These are phyloP conservation scores for Kazachstania psychrophila DNA, from an alignment of 805 yeast genomes.

Conservation along the genomic window DNA sequence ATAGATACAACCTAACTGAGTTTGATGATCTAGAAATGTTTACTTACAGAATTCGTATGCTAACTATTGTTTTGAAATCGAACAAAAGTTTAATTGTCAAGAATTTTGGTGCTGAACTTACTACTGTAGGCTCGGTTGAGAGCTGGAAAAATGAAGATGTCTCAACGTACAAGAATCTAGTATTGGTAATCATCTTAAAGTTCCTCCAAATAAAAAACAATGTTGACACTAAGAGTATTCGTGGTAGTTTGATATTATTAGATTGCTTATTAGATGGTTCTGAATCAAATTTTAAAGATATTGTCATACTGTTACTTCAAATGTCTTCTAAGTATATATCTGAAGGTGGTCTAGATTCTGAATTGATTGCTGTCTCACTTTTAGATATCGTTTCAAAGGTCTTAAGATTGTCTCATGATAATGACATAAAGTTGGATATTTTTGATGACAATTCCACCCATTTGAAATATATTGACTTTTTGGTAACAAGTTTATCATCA, in stretches of 20 bases:
- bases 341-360: constrained; percentile 18
- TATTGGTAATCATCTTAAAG: constrained; percentile 38
- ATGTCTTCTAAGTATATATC: constrained; percentile 26
- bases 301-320: constrained; percentile 36
- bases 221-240: constrained; percentile 33
- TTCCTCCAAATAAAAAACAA: constrained; percentile 34
- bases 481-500: constrained; percentile 41
- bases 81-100: constrained; percentile 37
- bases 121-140: constrained; percentile 37
- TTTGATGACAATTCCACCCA: constrained; percentile 26
- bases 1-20: constrained; percentile 23
- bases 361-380: constrained; percentile 27
- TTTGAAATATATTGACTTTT: constrained; percentile 34
- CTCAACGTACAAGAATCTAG: constrained; percentile 53
- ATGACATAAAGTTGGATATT: constrained; percentile 26
- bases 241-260: constrained; percentile 37
- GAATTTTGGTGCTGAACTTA: constrained; percentile 47
- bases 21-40: constrained; percentile 57
- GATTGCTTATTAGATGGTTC: constrained; percentile 46
- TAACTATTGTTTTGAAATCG: constrained; percentile 44
- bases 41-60: constrained; percentile 48
- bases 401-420: constrained; percentile 24
- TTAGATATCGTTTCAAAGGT: constrained; percentile 28
- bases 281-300: constrained; percentile 42
- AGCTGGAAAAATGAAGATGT: constrained; percentile 34